Base-by-base conservation (phyloP, 352 stramenopile species). In the Pythium volutum region DNA sequence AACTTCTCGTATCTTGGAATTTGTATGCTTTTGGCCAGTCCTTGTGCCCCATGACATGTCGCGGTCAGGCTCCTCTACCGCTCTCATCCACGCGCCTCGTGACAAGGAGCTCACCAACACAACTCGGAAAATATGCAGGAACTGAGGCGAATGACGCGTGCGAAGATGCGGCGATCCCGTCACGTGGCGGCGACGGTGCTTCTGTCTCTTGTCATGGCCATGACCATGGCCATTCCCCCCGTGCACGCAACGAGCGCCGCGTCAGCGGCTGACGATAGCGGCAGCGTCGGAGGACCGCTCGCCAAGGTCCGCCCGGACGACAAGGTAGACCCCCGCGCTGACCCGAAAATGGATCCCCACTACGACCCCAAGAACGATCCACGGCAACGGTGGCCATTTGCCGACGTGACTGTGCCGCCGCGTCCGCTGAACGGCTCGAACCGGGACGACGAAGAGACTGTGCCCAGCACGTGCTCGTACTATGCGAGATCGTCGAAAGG, bases 381-480 rank as follows among this genome's bases (percentile, higher is more conserved):
- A 34, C 10, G 33, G 12, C 36, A 15, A 12, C 36, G 36, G 8
- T 59, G 52, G 46, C 46, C 46, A 15, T 53, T 39, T n/a, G 33
- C 20, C 33, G 50, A 57, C 25, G 38, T n/a, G 15, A 36, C 10
- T 6, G 39, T 11, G 34, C 26, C 36, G 52, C 29, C 29, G 8
- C 18, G 23, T 1, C 18, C 9, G 29, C 3, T 18, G 12, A 55
- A 62, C 43, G 31, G 46, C 38, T 59, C 52, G 16, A 50, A 25
- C 41, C 33, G 49, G 3, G 27, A 48, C 2, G 60, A 67, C 36
- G 60, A 62, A 14, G 59, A 66, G 45, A 67, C 61, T 25, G 5
- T 62, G 9, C 60, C 60, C 26, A 52, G 16, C 11, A 62, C 52
- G 3, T 67, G 60, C 46, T 18, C 23, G 0, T 67, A 58, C 46